Conservation (phyloP, 345 rosid genomes). For the Pistacia atlantica region DNA sequence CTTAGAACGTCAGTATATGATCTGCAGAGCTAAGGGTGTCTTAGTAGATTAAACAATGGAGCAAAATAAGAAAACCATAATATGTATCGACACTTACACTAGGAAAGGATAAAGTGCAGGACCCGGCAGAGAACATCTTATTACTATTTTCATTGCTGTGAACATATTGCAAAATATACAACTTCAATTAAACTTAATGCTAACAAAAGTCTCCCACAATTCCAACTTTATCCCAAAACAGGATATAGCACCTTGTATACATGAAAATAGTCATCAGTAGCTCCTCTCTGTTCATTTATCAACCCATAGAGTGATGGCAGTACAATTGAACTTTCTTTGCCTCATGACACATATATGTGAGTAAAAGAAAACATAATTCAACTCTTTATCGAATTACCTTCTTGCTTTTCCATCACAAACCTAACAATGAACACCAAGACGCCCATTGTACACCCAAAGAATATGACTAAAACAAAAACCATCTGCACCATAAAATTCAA, state of each 20-base stretch:
- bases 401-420: conserved; percentile 95
- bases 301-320: conserved; percentile 46
- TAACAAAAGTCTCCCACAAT: conserved; percentile 2
- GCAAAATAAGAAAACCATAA: conserved; percentile 6
- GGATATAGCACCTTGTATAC: conserved; percentile 65
- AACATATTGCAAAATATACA: conserved; percentile 19
- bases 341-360: background rate
- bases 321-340: conserved; percentile 3
- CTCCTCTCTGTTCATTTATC: conserved; percentile 87
- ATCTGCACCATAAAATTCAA: conserved; percentile 46
- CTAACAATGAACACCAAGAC: conserved; percentile 99
- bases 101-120: conserved; percentile 85
- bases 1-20: conserved; percentile 74
- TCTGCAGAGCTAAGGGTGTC: conserved; percentile 42
- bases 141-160: conserved; percentile 88
- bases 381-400: conserved; percentile 45
- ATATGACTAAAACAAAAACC: conserved; percentile 91
- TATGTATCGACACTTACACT: conserved; percentile 51
- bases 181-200: conserved; percentile 10
- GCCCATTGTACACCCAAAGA: conserved; percentile 94
- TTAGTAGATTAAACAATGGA: conserved; percentile 15
- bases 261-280: conserved; percentile 87
- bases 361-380: background rate
- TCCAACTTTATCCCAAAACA: background rate
- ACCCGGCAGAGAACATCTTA: conserved; percentile 68